Evolutionary conservation across 306 rosid species (phyloP), one percentile per base, ranked within the genome.

Genomic region (Oemleria cerasiformis): DNA sequence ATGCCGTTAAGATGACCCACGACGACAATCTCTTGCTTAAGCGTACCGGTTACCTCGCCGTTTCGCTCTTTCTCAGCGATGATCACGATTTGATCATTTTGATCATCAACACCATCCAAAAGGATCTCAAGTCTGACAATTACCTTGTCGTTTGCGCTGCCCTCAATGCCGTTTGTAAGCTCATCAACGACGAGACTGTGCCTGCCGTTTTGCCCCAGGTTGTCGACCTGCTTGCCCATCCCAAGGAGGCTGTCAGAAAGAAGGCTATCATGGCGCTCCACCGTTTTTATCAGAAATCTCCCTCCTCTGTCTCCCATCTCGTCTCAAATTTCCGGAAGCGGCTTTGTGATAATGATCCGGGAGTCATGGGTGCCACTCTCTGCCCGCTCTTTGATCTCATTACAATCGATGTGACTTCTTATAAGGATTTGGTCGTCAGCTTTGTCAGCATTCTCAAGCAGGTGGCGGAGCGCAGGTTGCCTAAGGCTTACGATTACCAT

Each of bases 1-100:
- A 88, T 80, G 99, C 99, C 73, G 96, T 95, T 1, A 95, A 95
- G 71, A 95, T 95, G 96, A 95, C 99, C 0, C 99, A 95, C 74
- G 87, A 95, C 76, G 92, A 95, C 57, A 70, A 23, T 17, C 90
- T 95, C 41, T 67, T 72, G 23, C 90, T 86, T 51, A 95, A 95
- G 62, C 95, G 99, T 42, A 89, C 99, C 1, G 97, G 99, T 9
- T 95, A 95, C 79, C 85, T 95, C 65, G 97, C 97, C 43, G 93
- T 95, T n/a, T 91, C 96, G 0, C 90, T 95, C 19, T 95, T 95
- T 79, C 84, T 95, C 23, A 80, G 62, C 76, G 96, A 91, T 42
- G 88, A 86, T 15, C 97, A 95, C 77, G 96, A 95, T 78, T 88
- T 95, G 72, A 89, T 95, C 58, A 91, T 95, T 73, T 88, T 95